These are phyloP conservation scores for Phaffomyces antillensis DNA, from an alignment of 805 yeast species.

Conservation along the genomic window DNA sequence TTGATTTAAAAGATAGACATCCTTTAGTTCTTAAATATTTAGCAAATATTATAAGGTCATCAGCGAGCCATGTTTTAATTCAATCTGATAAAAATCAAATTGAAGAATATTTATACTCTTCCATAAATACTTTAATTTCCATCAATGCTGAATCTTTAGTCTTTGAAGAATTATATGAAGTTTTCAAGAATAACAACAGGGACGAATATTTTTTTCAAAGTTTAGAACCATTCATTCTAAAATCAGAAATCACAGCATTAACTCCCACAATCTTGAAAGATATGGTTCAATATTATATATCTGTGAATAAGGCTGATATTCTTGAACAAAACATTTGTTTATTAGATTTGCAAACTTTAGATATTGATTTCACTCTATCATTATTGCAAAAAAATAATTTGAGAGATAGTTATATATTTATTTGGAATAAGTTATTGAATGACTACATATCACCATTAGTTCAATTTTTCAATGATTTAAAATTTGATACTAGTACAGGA, in stretches of 20 bases:
- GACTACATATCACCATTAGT: constrained; percentile 70
- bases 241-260: constrained; percentile 37
- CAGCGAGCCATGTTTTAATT: constrained; percentile 19
- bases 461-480: constrained; percentile 42
- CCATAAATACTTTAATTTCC: constrained; percentile 35
- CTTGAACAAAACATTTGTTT: constrained; percentile 66
- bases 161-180: constrained; percentile 40
- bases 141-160: constrained; percentile 29
- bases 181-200: constrained; percentile 25
- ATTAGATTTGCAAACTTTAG: constrained; percentile 60
- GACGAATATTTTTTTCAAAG: constrained; percentile 40
- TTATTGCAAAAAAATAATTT: constrained; percentile 52
- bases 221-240: constrained; percentile 45
- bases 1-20: constrained; percentile 35
- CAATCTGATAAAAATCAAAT: constrained; percentile 19
- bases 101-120: constrained; percentile 27
- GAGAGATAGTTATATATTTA: constrained; percentile 55
- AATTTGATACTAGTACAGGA: background rate
- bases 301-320: constrained; percentile 33
- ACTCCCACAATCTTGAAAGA: constrained; percentile 60
- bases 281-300: constrained; percentile 47
- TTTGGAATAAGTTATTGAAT: constrained; percentile 62
- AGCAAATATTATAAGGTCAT: constrained; percentile 42
- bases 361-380: constrained; percentile 67
- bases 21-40: constrained; percentile 44